phyloP scores from a whole-genome alignment of 75 land plant genomes.

The Ceratopteris richardii region DNA sequence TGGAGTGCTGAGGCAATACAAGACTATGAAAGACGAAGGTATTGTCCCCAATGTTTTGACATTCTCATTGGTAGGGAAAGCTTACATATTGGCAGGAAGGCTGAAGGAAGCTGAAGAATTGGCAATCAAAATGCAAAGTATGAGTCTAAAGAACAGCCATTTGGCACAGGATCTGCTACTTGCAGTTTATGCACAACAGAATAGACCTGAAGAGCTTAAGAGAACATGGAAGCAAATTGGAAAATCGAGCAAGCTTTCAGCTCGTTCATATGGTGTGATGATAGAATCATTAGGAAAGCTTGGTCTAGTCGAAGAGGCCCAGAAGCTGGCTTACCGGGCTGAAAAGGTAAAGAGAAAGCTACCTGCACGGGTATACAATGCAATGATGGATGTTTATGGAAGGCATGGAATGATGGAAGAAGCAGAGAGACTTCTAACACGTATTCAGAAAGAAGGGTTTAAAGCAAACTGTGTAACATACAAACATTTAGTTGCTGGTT shows the following conservation, averaged over 20 bases:
- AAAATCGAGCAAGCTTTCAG: not conserved
- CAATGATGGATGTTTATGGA: slow-evolving; percentile 1
- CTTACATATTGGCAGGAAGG: slow-evolving; percentile 31
- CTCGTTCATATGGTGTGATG: slow-evolving; percentile 7
- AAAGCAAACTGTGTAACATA: slow-evolving; percentile 1
- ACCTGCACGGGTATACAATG: not conserved
- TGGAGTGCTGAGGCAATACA: slow-evolving; percentile 24
- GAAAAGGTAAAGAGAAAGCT: not conserved
- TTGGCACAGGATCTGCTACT: slow-evolving; percentile 6
- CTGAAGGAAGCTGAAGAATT: slow-evolving; percentile 20
- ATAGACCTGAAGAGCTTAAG: not conserved
- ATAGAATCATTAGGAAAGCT: slow-evolving; percentile 5
- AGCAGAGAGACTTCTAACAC: not conserved
- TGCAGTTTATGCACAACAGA: slow-evolving; percentile 1
- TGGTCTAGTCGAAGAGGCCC: slow-evolving; percentile 1
- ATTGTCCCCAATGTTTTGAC: slow-evolving; percentile 35
- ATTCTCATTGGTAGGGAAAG: slow-evolving; percentile 46
- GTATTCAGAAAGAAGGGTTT: not conserved
- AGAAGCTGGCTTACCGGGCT: not conserved
- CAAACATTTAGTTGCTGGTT: not conserved
- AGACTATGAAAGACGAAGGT: slow-evolving; percentile 31
- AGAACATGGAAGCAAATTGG: slow-evolving; percentile 1
- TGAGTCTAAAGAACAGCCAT: not conserved
- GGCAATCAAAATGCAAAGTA: slow-evolving; percentile 16
- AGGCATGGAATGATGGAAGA: slow-evolving; percentile 2